Conservation (phyloP, 192 early-diverging fungal species). For the Coemansia sp. region DNA sequence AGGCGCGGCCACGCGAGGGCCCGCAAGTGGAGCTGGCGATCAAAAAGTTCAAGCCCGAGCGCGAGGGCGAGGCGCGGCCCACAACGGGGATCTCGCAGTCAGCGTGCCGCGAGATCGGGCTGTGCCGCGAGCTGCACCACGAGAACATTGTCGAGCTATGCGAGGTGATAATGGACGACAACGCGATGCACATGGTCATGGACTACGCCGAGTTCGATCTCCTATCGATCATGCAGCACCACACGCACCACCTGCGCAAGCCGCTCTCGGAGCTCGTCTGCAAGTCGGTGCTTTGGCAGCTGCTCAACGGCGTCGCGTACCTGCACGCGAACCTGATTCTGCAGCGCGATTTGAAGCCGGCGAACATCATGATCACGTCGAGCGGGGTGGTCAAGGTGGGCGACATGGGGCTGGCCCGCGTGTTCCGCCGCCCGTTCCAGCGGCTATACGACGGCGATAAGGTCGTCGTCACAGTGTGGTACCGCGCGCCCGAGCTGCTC, state of each 20-base stretch:
- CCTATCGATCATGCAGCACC: conserved; percentile 86
- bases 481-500: conserved; percentile 90
- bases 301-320: conserved; percentile 85
- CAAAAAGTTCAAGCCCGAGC: conserved; percentile 97
- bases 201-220: conserved; percentile 96
- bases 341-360: conserved; percentile 92
- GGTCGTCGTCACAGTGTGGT: conserved; percentile 96
- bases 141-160: conserved; percentile 84
- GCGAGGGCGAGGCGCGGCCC: conserved; percentile 73
- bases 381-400: conserved; percentile 92
- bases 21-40: conserved; percentile 77
- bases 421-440: conserved; percentile 69
- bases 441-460: conserved; percentile 83
- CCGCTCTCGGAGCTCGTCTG: conserved; percentile 79
- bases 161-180: conserved; percentile 90
- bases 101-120: conserved; percentile 89
- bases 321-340: conserved; percentile 83
- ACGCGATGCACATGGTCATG: conserved; percentile 95
- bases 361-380: conserved; percentile 87
- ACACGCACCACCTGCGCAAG: conserved; percentile 74
- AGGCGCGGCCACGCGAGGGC: conserved; percentile 65
- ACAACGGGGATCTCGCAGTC: conserved; percentile 88
- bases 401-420: conserved; percentile 88
- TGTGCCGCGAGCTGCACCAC: conserved; percentile 88
- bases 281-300: conserved; percentile 87